These are phyloP conservation scores for Heritiera littoralis DNA, from an alignment of 345 rosid genomes.

Conservation along the genomic window DNA sequence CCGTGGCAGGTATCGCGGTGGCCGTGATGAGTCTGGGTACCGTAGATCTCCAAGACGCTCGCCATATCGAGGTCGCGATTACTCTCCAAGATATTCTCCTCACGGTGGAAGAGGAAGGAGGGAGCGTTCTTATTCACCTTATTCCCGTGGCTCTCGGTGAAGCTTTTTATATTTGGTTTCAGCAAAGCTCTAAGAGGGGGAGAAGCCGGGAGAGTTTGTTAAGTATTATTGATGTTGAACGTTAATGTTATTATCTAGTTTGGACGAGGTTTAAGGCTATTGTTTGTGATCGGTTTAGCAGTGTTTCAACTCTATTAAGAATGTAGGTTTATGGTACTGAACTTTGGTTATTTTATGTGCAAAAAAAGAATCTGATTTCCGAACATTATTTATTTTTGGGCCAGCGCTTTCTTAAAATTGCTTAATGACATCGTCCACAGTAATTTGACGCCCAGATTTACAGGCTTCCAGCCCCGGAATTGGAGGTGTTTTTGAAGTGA, in stretches of 20 bases:
- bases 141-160: conserved; percentile 43
- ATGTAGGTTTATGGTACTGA: neutral
- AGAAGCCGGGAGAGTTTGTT: neutral
- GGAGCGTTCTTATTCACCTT: conserved; percentile 77
- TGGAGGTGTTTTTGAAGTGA: no score
- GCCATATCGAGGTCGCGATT: conserved; percentile 62
- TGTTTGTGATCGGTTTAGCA: neutral
- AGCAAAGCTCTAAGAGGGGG: neutral
- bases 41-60: conserved; percentile 84
- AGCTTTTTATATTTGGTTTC: neutral
- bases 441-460: no score
- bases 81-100: conserved; percentile 67
- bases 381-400: neutral
- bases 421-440: no score
- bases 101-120: conserved; percentile 76
- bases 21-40: conserved; percentile 58
- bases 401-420: no score
- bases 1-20: conserved; percentile 49
- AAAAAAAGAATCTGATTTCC: neutral
- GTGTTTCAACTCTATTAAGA: neutral
- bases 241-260: conserved; percentile 19
- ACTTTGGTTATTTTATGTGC: neutral
- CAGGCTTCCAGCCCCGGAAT: no score
- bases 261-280: neutral
- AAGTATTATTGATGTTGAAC: neutral